phyloP scores from a whole-genome alignment of 805 yeast genomes.

The Metschnikowia bowlesiae region DNA sequence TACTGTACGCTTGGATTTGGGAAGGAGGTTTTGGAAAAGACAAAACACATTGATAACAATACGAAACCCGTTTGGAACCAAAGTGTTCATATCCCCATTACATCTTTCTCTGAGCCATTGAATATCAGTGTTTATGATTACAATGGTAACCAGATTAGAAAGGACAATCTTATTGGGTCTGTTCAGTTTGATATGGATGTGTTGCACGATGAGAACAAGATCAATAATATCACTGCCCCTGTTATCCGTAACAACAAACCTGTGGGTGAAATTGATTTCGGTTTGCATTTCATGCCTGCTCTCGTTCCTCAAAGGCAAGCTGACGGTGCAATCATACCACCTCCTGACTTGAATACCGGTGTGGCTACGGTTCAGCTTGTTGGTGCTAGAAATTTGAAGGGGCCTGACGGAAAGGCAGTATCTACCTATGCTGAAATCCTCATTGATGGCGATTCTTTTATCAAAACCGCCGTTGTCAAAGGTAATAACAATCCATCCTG shows the following conservation, averaged over 20 bases:
- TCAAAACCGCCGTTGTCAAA: constrained; percentile 56
- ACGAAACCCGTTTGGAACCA: constrained; percentile 81
- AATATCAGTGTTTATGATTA: constrained; percentile 67
- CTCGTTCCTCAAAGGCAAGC: constrained; percentile 56
- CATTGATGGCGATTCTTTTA: constrained; percentile 55
- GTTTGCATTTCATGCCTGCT: constrained; percentile 73
- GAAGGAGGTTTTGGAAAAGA: constrained; percentile 57
- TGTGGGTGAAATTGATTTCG: constrained; percentile 70
- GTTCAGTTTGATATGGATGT: constrained; percentile 69
- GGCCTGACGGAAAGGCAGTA: constrained; percentile 42
- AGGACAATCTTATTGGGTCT: constrained; percentile 78
- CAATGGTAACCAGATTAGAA: constrained; percentile 57
- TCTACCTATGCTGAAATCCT: constrained; percentile 69
- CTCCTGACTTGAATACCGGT: constrained; percentile 94
- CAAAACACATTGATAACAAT: constrained; percentile 66
- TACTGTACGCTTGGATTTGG: constrained; percentile 69
- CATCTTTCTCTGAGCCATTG: constrained; percentile 78
- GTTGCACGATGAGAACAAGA: constrained; percentile 50
- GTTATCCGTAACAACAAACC: constrained; percentile 79
- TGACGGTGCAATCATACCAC: constrained; percentile 80
- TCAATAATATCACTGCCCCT: constrained; percentile 46
- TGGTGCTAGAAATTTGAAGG: constrained; percentile 55
- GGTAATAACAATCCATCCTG: constrained; percentile 65
- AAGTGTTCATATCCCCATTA: constrained; percentile 62
- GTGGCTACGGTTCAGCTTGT: constrained; percentile 64